Conservation (phyloP, 805 yeast species). For the Helenozyma baotianmanensis region DNA sequence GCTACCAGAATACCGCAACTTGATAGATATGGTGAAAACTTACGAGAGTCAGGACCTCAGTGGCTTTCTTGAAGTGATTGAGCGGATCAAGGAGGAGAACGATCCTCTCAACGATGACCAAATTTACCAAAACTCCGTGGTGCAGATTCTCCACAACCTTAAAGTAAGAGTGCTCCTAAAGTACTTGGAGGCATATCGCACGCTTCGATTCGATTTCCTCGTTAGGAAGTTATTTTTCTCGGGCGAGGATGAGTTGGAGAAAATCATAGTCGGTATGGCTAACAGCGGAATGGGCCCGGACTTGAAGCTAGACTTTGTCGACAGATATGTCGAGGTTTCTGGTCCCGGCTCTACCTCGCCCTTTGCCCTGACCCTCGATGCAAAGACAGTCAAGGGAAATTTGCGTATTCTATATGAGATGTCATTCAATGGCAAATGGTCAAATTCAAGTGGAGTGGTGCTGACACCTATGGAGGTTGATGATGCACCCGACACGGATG, state of each 20-base stretch:
- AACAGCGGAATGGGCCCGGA: constrained; percentile 25
- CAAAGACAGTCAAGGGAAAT: constrained; percentile 21
- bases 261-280: constrained; percentile 23
- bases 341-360: constrained; percentile 2
- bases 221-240: constrained; percentile 16
- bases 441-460: background rate
- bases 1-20: constrained; percentile 18
- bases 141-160: constrained; percentile 25
- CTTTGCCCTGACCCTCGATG: constrained; percentile 18
- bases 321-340: constrained; percentile 16
- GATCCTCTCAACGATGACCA: constrained; percentile 28
- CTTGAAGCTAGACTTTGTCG: constrained; percentile 27
- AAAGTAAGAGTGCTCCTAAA: constrained; percentile 28
- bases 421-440: no score
- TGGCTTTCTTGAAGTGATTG: constrained; percentile 14
- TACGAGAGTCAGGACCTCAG: constrained; percentile 28
- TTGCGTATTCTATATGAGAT: constrained; percentile 5
- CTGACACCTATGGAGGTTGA: constrained; percentile 5
- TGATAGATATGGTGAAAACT: constrained; percentile 25
- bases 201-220: constrained; percentile 25
- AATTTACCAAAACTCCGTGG: constrained; percentile 25
- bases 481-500: background rate
- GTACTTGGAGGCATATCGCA: constrained; percentile 26
- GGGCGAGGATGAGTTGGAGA: constrained; percentile 23
- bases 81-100: constrained; percentile 12